Evolutionary conservation across 108 stramenopile species (phyloP), one percentile per base, ranked within the genome.

Genomic region (Pseudonitzschia multiseries): DNA sequence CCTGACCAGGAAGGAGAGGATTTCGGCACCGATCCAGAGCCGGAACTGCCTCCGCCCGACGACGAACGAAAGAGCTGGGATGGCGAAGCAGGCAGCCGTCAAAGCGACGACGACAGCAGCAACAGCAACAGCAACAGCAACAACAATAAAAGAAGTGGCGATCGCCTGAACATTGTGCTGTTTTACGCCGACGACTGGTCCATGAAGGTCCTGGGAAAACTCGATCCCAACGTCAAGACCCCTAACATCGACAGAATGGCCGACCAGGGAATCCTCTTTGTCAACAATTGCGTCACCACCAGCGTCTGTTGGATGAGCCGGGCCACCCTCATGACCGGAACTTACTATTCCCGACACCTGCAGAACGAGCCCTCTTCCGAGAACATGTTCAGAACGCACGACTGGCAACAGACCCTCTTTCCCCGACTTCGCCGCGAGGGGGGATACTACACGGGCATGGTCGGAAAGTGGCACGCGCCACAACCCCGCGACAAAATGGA

Each of bases 261-360:
- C n/a, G 68, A 78, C 21, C 61, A 88, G 8, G 93, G 93, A 22
- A 78, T 94, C 15, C 68, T 87, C 29, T 94, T 94, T 52, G 75
- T 82, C 4, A 86, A 88, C 68, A 91, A 94, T 61, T 89, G 88
- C 69, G 93, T 94, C 36, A 94, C 93, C 51, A 94, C 93, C 14
- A 79, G 81, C 52, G 80, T 94, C 14, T 94, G 93, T 57, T 90
- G 89, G 93, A 84, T 90, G 5, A 83, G 81, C 18, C 61, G 93
- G 9, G 90, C 87, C 52, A 91, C 93, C 8, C 71, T 94, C 13
- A 78, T 77, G 66, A 91, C 88, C 1, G 93, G 93, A 21, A 72
- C 78, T 44, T 91, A 91, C 68, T 57, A 83, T 10, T 73, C 82
- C 29, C 73, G 87, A 20, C 93, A 94, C 79, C 62, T 33, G n/a